Base-by-base conservation (phyloP, 768 basidiomycete species). In the Mycena sanguinolenta region DNA sequence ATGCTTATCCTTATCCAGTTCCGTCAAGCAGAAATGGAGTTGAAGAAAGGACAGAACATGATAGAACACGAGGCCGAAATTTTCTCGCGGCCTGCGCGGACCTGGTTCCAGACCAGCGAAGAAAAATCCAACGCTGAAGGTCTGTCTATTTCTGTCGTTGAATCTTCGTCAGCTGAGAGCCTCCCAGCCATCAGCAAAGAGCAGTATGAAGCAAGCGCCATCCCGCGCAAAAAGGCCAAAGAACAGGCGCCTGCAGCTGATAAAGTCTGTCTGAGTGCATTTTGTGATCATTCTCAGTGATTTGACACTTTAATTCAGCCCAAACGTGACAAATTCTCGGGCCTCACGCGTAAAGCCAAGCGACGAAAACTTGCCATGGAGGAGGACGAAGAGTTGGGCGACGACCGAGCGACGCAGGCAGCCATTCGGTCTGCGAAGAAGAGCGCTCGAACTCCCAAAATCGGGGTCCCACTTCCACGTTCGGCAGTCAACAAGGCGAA, bases 101-200 rank as follows among this genome's bases (percentile, higher is more conserved):
- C 96, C n/a, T 99, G 98, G 98, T 99, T 99, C 87, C 98, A 98
- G 82, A 90, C 87, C 12, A 85, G 86, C 65, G 93, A 92, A 79
- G 95, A 98, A 75, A 98, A 94, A 83, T 81, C 85, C 71, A 89
- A 88, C 69, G 87, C 95, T 6, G 89, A 92, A 89, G 92, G 96
- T 97, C 71, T 49, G 79, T 65, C 21, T 23, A 57, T 14, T 46
- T 54, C 58, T 50, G 61, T 49, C 64, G 32, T 30, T 28, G 28
- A 39, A 14, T 44, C 36, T 61, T 27, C n/a, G 54, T 53, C 21
- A 46, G 9, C 62, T 74, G 44, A 70, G 28, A 62, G 42, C 49
- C 58, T 44, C 10, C 36, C 74, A 98, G 97, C 88, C 55, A 77
- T 89, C 27, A 93, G 95, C 81, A 97, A 94, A 77, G 83, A 86